Conservation (phyloP, 2,329 filamentous ascomycete genomes). For the Colletotrichum navitas region DNA sequence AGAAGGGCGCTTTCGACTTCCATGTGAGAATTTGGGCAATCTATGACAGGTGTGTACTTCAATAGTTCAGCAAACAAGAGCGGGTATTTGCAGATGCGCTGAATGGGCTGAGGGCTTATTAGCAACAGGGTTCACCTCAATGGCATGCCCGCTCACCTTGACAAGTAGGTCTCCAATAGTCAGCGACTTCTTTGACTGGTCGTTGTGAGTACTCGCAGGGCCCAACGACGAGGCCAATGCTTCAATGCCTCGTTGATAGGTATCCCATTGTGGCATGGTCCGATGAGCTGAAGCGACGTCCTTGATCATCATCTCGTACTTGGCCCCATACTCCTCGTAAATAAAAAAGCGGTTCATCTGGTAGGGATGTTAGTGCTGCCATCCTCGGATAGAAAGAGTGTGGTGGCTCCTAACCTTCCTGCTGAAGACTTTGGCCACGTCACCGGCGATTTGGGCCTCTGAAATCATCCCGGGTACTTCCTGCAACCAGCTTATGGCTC, state of each 20-base stretch:
- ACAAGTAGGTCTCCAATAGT: conserved; percentile 89
- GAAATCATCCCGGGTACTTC: conserved; percentile 65
- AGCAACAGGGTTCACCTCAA: neutral
- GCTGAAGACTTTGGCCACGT: conserved; percentile 71
- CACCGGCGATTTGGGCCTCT: conserved; percentile 70
- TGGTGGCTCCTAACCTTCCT: conserved; percentile 61
- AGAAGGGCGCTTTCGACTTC: conserved; percentile 81
- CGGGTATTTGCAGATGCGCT: conserved; percentile 91
- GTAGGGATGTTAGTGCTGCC: conserved; percentile 8
- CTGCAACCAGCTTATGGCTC: conserved; percentile 57
- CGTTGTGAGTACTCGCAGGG: conserved; percentile 73
- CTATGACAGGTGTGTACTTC: conserved; percentile 84
- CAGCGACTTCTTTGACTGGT: conserved; percentile 78
- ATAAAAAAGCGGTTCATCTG: conserved; percentile 85
- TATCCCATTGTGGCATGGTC: conserved; percentile 78
- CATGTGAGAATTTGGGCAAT: conserved; percentile 86
- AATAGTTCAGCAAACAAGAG: conserved; percentile 87
- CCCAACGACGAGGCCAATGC: conserved; percentile 81
- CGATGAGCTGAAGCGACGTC: conserved; percentile 79
- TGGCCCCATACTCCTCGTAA: conserved; percentile 93
- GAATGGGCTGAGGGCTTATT: conserved; percentile 76
- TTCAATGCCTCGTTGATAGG: conserved; percentile 88
- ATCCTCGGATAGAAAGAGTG: conserved; percentile 1
- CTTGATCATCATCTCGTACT: conserved; percentile 87
- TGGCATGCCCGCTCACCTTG: conserved; percentile 70